Conservation (phyloP, 192 early-diverging fungal genomes). For the Powellomyces hirtus region DNA sequence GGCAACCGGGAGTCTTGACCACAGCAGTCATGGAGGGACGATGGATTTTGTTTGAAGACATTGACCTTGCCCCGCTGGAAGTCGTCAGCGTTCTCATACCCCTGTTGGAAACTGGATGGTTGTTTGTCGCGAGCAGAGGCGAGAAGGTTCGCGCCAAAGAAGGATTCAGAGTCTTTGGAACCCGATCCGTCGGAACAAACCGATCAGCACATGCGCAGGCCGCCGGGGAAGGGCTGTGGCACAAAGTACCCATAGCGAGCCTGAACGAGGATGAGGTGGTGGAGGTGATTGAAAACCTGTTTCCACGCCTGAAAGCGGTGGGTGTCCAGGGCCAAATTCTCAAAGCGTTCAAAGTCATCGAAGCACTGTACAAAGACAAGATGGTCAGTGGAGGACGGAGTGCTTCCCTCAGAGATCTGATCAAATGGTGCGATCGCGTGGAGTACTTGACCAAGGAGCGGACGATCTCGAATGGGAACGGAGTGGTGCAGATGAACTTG, state of each 20-base stretch:
- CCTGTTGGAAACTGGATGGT: conserved; percentile 81
- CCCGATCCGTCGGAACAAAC: conserved; percentile 42
- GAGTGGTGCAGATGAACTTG: neutral
- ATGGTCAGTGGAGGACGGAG: conserved; percentile 38
- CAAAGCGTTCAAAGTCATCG: conserved; percentile 18
- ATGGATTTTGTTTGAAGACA: conserved; percentile 97
- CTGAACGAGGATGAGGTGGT: conserved; percentile 62
- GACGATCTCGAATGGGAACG: neutral
- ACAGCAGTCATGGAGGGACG: conserved; percentile 84
- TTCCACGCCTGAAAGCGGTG: conserved; percentile 41
- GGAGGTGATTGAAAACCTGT: conserved; percentile 59
- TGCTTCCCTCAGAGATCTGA: conserved; percentile 81
- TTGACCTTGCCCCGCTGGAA: conserved; percentile 93
- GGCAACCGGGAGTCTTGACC: conserved; percentile 92
- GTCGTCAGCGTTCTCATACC: conserved; percentile 90
- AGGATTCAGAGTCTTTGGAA: conserved; percentile 92
- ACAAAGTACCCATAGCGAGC: conserved; percentile 64
- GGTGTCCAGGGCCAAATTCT: conserved; percentile 14
- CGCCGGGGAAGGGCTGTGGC: conserved; percentile 67
- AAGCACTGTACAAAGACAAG: conserved; percentile 17
- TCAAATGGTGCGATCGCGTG: conserved; percentile 88
- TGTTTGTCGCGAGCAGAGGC: conserved; percentile 88
- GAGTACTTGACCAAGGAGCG: conserved; percentile 27
- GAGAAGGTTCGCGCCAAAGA: conserved; percentile 80
- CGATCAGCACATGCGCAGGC: neutral